Conservation (phyloP, 306 rosid genomes). For the Cicer arietinum region DNA sequence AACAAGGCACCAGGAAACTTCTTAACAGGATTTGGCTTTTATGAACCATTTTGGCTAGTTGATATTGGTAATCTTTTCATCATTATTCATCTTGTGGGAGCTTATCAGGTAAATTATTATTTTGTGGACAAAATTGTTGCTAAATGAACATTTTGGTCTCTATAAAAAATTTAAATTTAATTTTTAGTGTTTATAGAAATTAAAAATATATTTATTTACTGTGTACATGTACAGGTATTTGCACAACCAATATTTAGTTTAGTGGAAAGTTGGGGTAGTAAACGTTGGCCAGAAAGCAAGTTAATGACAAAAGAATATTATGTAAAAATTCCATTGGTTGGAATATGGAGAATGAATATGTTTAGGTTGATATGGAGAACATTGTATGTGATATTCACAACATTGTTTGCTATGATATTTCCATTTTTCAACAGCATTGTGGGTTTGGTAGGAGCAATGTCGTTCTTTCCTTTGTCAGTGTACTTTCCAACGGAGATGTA, state of each 20-base stretch:
- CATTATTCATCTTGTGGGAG: constrained; percentile 56
- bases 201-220: background rate
- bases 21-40: constrained; percentile 68
- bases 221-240: constrained; percentile 47
- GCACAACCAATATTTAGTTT: constrained; percentile 44
- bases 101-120: constrained; percentile 52
- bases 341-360: constrained; percentile 49
- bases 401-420: constrained; percentile 47
- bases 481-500: constrained; percentile 71
- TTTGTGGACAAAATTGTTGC: background rate
- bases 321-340: constrained; percentile 44
- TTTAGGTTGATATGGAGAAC: constrained; percentile 60
- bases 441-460: constrained; percentile 61
- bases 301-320: constrained; percentile 52
- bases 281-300: constrained; percentile 50
- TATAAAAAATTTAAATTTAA: background rate
- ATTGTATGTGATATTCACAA: constrained; percentile 45
- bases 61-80: constrained; percentile 55
- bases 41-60: constrained; percentile 59
- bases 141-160: too few species aligned
- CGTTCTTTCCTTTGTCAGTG: constrained; percentile 70
- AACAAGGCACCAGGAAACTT: constrained; percentile 60
- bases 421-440: constrained; percentile 72
- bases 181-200: too few species aligned
- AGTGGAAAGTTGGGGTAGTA: constrained; percentile 42